Conservation (phyloP, 2,329 filamentous ascomycete genomes). For the Paraphaeosphaeria sporulosa region DNA sequence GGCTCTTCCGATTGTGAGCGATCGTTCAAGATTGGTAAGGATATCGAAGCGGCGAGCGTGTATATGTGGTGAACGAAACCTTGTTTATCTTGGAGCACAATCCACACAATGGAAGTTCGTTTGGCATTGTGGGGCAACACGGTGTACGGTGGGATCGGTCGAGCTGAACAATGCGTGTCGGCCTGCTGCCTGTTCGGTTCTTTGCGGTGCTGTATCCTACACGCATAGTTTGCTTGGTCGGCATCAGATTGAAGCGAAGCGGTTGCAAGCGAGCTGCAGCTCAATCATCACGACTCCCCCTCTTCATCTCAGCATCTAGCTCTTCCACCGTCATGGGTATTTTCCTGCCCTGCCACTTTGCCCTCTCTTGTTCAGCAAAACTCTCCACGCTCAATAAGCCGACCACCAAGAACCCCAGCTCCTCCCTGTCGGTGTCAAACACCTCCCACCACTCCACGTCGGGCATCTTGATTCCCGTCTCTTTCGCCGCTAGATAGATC, state of each 20-base stretch:
- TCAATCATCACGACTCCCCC: slow-evolving; percentile 38
- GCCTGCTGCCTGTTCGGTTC: background rate
- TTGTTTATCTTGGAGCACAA: background rate
- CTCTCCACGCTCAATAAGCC: slow-evolving; percentile 80
- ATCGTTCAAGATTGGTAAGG: background rate
- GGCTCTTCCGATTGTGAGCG: background rate
- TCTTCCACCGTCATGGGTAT: slow-evolving; percentile 67
- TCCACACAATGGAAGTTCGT: background rate
- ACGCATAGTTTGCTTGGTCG: background rate
- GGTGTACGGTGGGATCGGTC: background rate
- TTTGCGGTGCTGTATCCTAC: background rate
- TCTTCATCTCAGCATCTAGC: slow-evolving; percentile 68
- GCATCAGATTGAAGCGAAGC: background rate
- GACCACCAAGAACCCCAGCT: slow-evolving; percentile 90
- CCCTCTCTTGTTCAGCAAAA: slow-evolving; percentile 68
- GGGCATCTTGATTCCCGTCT: slow-evolving; percentile 78
- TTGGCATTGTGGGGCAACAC: background rate
- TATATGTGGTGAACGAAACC: slow-evolving; percentile 3
- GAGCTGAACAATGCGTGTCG: background rate
- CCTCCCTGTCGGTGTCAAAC: slow-evolving; percentile 93
- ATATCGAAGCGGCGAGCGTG: background rate
- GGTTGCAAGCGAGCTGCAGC: background rate
- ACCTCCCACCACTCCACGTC: slow-evolving; percentile 96
- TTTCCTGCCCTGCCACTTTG: slow-evolving; percentile 58
- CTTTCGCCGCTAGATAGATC: slow-evolving; percentile 86